phyloP scores from a whole-genome alignment of 225 moss, liverwort and hornwort species.

The Antitrichia curtipendula region DNA sequence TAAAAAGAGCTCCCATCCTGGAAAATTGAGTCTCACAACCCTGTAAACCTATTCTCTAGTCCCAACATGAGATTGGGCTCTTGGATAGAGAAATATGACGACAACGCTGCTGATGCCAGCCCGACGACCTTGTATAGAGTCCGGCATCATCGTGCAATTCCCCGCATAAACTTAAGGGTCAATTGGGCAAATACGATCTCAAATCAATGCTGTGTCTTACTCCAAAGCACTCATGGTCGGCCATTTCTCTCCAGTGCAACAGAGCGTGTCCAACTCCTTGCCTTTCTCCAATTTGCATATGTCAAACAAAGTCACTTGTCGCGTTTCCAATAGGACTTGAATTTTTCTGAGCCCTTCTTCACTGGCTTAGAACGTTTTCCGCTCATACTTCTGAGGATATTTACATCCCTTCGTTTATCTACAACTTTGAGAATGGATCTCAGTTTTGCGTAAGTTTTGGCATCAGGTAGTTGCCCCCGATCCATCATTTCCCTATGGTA shows the following conservation, averaged over 20 bases:
- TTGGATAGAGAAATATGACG: not conserved
- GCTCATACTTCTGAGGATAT: conserved; percentile 38
- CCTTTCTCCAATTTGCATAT: not conserved
- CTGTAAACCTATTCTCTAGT: not conserved
- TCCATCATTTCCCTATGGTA: conserved; percentile 67
- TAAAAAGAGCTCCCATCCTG: not conserved
- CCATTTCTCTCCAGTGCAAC: not conserved
- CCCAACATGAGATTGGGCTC: not conserved
- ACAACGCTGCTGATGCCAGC: not conserved
- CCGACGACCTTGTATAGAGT: not conserved
- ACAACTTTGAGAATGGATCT: conserved; percentile 53
- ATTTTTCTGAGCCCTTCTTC: conserved; percentile 29
- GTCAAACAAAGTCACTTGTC: conserved; percentile 4
- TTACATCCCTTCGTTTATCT: conserved; percentile 31
- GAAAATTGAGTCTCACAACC: not conserved
- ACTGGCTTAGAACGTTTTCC: not conserved
- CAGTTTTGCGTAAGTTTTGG: conserved; percentile 62
- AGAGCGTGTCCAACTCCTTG: not conserved
- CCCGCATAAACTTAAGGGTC: not conserved
- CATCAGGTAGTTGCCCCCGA: conserved; percentile 40
- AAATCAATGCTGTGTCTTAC: not conserved
- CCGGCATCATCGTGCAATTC: not conserved
- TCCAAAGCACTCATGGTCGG: not conserved
- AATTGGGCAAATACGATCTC: not conserved
- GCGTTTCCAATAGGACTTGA: conserved; percentile 52